Conservation (phyloP, 805 yeast genomes). For the Tetrapisispora iriomotensis region DNA sequence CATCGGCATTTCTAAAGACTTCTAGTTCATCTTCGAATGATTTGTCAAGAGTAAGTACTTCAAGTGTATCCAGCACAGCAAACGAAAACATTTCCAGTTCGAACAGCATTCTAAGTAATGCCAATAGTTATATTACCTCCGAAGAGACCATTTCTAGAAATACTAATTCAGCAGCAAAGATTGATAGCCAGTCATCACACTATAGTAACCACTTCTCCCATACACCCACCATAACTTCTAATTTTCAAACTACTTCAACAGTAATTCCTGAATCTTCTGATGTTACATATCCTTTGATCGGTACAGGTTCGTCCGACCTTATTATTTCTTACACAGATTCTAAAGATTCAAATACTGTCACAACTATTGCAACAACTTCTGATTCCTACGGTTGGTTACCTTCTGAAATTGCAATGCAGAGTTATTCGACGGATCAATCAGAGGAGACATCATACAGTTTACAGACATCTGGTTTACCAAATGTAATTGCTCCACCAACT, state of each 20-base stretch:
- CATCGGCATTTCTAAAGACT: too few species aligned
- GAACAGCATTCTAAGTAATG: too few species aligned
- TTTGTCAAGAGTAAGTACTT: too few species aligned
- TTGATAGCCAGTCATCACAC: neutral
- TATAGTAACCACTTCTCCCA: neutral
- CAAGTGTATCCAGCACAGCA: too few species aligned
- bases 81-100: too few species aligned
- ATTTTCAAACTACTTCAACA: neutral
- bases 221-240: neutral
- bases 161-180: too few species aligned
- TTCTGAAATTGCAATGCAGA: conserved; percentile 34
- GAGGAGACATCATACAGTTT: conserved; percentile 32
- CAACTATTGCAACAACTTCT: neutral
- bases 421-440: conserved; percentile 27
- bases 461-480: conserved; percentile 20
- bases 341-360: neutral
- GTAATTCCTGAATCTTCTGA: neutral
- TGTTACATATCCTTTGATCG: too few species aligned
- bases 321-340: neutral
- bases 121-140: too few species aligned
- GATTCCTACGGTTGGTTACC: conserved; percentile 48
- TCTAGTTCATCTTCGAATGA: too few species aligned
- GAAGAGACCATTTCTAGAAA: too few species aligned
- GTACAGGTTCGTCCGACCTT: neutral
- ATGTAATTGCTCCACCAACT: conserved; percentile 34